Base-by-base conservation (phyloP, 768 basidiomycete genomes). In the Tephrocybe sp. region DNA sequence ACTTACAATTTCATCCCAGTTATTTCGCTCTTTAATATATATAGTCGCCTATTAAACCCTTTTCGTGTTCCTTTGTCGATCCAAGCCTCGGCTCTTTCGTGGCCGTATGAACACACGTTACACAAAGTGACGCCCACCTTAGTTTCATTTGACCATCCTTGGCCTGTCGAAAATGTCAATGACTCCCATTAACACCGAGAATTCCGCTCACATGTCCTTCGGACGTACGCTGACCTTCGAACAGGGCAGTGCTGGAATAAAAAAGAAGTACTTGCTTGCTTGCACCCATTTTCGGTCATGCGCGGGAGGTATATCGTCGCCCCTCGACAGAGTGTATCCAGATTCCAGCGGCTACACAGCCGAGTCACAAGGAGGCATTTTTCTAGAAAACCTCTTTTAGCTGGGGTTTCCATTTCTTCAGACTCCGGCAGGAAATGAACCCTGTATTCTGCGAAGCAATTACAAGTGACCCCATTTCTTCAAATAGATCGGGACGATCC, bases 11-110 rank as follows among this genome's bases (percentile, higher is more conserved):
- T 9, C 24, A 8, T 24, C 24, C 11, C 7, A 49, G 24, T 22
- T 52, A 52, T 36, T 22, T 34, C 24, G 49, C 43, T 45, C 36
- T 16, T 34, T 41, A 45, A 53, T 45, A 49, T 41, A 53, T 53
- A 27, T 53, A 38, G 34, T 45, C 47, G 37, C 11, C 52, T 45
- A 44, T 49, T 41, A 18, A 38, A 38, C 7, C 37, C 23, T 27
- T 7, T n/a, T 38, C n/a, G 21, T n/a, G n/a, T n/a, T n/a, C n/a
- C n/a, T 16, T 34, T 34, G 13, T 45, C 15, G 30, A 33, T 36
- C 21, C 30, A 25, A 41, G 40, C n/a, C 40, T 15, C 25, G 42
- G 27, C 27, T 30, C 15, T n/a, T 5, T 30, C 12, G 5, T 11
- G 15, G 6, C 37, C 18, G 3, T 18, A 9, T 38, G 24, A 19